Base-by-base conservation (phyloP, 2,329 filamentous ascomycete species). In the Pseudonectria foliicola region DNA sequence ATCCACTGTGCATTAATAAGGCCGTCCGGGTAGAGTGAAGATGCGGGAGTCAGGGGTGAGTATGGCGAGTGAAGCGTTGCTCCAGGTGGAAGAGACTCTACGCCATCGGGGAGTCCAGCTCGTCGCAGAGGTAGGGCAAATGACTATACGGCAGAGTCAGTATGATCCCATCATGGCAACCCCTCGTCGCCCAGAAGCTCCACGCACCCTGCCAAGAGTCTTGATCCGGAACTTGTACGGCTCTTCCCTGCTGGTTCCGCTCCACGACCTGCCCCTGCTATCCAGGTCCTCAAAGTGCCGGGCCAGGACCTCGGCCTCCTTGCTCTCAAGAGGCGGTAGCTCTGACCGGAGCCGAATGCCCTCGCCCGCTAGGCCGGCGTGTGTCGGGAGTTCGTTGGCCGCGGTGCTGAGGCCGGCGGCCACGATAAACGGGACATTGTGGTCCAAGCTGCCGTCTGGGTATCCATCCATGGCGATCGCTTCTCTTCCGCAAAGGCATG, bases 1-100 rank as follows among this genome's bases (percentile, higher is more conserved):
- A 94, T 70, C 90, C 90, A 98, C 41, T 76, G 63, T 13, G 81
- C 73, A 40, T 88, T 79, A 56, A 95, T 78, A 39, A 95, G 67
- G 4, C 90, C 92, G 62, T 96, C 92, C 7, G 90, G 89, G 55
- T 92, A 96, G 3, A 93, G 72, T 3, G 78, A 70, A 7, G 90
- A 95, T 7, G 73, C 74, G 4, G 89, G 88, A 26, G 85, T 92
- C 21, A 96, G 70, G 1, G 90, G 92, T 3, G 92, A 96, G 46
- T 95, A 79, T 2, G 89, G 86, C 10, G 92, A 96, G 60, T 96
- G 90, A 4, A 95, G 66, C n/a, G 79, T 66, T 39, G 71, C 64
- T 13, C 68, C 61, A 15, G 67, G 57, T 25, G 63, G 59, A 34
- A 70, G 62, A 4, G 61, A 52, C 33, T 73, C 69, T 49, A 71